Evolutionary conservation across 306 rosid genomes (phyloP), one percentile per base, ranked within the genome.

Genomic region (Ormosia emarginata): DNA sequence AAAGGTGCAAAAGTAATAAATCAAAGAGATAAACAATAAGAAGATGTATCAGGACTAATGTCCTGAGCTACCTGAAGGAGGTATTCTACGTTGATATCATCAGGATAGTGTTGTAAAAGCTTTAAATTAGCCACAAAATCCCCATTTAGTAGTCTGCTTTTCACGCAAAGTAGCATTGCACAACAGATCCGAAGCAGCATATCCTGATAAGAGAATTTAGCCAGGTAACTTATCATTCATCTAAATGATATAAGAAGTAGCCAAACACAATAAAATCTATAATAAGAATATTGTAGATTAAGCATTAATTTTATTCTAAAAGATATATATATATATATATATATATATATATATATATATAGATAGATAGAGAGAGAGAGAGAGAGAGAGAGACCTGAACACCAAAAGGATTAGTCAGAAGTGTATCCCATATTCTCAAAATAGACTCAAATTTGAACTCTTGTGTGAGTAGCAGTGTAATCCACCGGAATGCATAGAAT

Each of bases 401-500:
- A 64, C 95, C 98, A 55, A 85, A 92, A 82, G 97, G 89, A 67
- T 90, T 89, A 57, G 89, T 86, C 67, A 94, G 68, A 65, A 94
- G 86, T 79, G 95, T 86, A 87, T 94, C 98, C 97, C 97, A 94
- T 65, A 94, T 92, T 87, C 97, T 89, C 86, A 94, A 37, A 65
- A 90, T 92, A 76, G 85, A 39, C 30, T 83, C 91, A 77, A 92
- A 90, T 71, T 78, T 81, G 82, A 94, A 94, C 81, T 94, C 97
- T 75, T 92, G 95, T 5, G 97, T 94, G 33, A 94, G 90, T 47
- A 94, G 89, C 81, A 90, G 86, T 76, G 95, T 94, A 83, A 94
- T 92, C 98, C 97, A 90, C 77, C 95, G 87, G 84, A 94, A 94
- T 78, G 90, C 98, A 79, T 90, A 94, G 89, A 83, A 92, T 67